phyloP scores from a whole-genome alignment of 2,329 filamentous ascomycete species.

The Decorospora gaudefroyi region DNA sequence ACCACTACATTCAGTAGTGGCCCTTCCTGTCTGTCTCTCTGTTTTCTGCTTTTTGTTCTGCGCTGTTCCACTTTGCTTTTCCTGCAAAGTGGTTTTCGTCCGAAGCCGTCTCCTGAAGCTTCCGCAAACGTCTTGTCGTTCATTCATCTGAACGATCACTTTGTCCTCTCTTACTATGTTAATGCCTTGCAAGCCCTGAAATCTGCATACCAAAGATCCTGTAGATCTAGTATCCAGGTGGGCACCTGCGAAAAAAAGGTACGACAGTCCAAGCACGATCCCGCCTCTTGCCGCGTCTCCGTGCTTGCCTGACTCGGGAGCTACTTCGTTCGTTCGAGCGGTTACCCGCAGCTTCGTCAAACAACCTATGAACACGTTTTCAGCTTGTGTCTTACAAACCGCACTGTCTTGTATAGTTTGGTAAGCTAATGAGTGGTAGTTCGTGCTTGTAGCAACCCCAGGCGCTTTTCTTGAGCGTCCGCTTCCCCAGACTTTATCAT shows the following conservation, averaged over 20 bases:
- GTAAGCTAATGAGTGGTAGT: conserved; percentile 46
- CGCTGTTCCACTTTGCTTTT: conserved; percentile 44
- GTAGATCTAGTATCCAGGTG: conserved; percentile 25
- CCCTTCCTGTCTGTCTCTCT: conserved; percentile 41
- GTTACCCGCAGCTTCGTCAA: conserved; percentile 40
- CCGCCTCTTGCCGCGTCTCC: conserved; percentile 25
- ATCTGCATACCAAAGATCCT: conserved; percentile 26
- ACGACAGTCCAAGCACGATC: conserved; percentile 31
- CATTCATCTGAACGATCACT: conserved; percentile 36
- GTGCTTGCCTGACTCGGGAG: conserved; percentile 43
- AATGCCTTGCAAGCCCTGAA: conserved; percentile 36
- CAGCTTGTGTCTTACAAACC: conserved; percentile 48
- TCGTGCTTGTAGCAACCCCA: conserved; percentile 38
- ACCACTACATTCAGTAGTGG: conserved; percentile 34
- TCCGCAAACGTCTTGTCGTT: conserved; percentile 43
- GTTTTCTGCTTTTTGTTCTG: conserved; percentile 34
- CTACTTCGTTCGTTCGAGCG: conserved; percentile 39
- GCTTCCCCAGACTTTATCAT: conserved; percentile 35
- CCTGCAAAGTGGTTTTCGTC: conserved; percentile 37
- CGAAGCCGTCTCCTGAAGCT: conserved; percentile 40
- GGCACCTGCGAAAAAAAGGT: conserved; percentile 44
- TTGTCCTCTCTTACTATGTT: conserved; percentile 43
- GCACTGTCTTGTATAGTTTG: conserved; percentile 45
- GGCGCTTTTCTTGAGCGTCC: conserved; percentile 36
- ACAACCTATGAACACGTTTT: conserved; percentile 46